phyloP scores from a whole-genome alignment of 1,284 basidiomycete genomes.

The Xerocomus cyaneibrunnescens region DNA sequence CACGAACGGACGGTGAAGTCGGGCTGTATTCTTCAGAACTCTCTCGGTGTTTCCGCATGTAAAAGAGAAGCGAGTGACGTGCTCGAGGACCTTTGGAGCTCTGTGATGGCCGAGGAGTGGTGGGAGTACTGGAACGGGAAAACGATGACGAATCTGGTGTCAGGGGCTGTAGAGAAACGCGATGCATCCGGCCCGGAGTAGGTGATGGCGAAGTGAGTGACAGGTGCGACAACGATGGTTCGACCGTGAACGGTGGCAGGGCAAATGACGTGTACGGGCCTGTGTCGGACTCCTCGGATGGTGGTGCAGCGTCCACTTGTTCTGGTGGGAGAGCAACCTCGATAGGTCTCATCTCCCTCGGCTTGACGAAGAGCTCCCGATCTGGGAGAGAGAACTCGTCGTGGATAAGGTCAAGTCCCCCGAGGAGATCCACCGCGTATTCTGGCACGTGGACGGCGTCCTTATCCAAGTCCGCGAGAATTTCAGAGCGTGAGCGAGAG shows the following conservation, averaged over 20 bases:
- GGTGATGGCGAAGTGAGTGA: conserved; percentile 24
- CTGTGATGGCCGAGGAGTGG: conserved; percentile 30
- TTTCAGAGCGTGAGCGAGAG: conserved; percentile 31
- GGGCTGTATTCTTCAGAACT: conserved; percentile 26
- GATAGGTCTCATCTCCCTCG: conserved; percentile 34
- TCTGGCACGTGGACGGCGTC: conserved; percentile 33
- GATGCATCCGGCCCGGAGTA: conserved; percentile 17
- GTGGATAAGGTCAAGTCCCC: conserved; percentile 33
- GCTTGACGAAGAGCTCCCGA: conserved; percentile 30
- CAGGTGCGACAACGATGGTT: conserved; percentile 19
- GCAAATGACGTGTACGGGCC: conserved; percentile 35
- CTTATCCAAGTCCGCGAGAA: conserved; percentile 31
- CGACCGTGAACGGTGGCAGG: conserved; percentile 29
- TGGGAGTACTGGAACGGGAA: conserved; percentile 35
- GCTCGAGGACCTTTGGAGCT: conserved; percentile 26
- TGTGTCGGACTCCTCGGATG: conserved; percentile 35
- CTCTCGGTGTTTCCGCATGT: conserved; percentile 31
- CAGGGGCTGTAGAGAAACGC: conserved; percentile 30
- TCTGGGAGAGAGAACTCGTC: conserved; percentile 33
- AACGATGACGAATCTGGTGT: conserved; percentile 33
- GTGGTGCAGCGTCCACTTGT: conserved; percentile 13
- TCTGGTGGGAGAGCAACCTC: conserved; percentile 30
- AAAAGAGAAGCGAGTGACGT: conserved; percentile 32
- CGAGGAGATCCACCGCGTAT: conserved; percentile 34
- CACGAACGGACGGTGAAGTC: conserved; percentile 23